These are phyloP conservation scores for Hymenoscyphus albidus DNA, from an alignment of 2,329 filamentous ascomycete genomes.

Conservation along the genomic window DNA sequence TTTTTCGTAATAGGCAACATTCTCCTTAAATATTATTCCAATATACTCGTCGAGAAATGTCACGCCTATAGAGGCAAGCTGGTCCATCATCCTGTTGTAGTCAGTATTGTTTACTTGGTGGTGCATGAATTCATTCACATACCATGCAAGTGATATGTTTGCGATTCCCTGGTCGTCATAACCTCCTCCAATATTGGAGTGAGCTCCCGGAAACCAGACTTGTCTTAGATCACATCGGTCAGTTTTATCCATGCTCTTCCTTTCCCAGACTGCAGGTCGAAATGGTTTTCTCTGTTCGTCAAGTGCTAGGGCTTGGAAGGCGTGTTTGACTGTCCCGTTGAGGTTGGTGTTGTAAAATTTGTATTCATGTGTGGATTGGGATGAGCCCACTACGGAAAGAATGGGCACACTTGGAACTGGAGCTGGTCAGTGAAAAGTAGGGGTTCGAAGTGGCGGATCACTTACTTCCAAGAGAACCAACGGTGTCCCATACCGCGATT, in stretches of 20 bases:
- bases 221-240: conserved; percentile 34
- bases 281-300: conserved; percentile 45
- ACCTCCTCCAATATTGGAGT: conserved; percentile 47
- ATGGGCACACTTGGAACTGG: conserved; percentile 43
- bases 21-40: conserved; percentile 32
- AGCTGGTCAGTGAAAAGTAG: background rate
- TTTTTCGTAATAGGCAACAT: conserved; percentile 31
- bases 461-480: conserved; percentile 36
- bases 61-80: conserved; percentile 36
- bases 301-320: conserved; percentile 49
- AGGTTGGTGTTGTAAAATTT: conserved; percentile 44
- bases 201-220: conserved; percentile 46
- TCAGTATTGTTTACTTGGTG: conserved; percentile 17
- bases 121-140: conserved; percentile 14
- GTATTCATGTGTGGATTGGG: conserved; percentile 37
- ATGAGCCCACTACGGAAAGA: conserved; percentile 33
- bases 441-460: conserved; percentile 36
- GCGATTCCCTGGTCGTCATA: conserved; percentile 46
- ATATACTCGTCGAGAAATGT: conserved; percentile 37
- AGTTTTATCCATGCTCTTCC: conserved; percentile 19
- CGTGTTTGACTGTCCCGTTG: conserved; percentile 41
- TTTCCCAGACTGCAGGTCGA: conserved; percentile 40
- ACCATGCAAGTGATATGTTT: conserved; percentile 46
- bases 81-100: conserved; percentile 47
- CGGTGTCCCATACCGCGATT: conserved; percentile 49